These are phyloP conservation scores for Wickerhamiella azyma DNA, from an alignment of 805 yeast species.

Conservation along the genomic window DNA sequence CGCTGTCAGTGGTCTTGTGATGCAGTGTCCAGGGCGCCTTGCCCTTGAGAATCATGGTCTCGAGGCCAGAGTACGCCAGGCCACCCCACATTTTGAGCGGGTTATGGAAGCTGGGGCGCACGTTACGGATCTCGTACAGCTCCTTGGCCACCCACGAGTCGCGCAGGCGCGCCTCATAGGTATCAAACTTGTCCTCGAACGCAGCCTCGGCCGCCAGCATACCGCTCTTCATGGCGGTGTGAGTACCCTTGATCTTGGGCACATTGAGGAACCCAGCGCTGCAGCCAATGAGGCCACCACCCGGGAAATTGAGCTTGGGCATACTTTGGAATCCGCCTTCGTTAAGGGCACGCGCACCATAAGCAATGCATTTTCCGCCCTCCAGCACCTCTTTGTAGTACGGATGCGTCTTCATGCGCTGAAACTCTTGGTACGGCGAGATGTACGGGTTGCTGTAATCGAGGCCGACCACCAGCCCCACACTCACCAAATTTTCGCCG, in stretches of 20 bases:
- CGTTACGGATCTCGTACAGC: constrained; percentile 70
- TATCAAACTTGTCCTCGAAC: constrained; percentile 38
- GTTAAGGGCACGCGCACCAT: constrained; percentile 91
- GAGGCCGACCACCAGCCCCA: constrained; percentile 88
- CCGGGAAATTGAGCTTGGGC: constrained; percentile 85
- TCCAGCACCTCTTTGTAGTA: constrained; percentile 56
- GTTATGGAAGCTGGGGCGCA: constrained; percentile 78
- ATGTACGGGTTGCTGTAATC: constrained; percentile 92
- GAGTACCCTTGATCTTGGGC: constrained; percentile 95
- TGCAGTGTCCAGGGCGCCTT: constrained; percentile 76
- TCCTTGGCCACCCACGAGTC: constrained; percentile 81
- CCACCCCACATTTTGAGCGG: constrained; percentile 75
- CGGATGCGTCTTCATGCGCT: constrained; percentile 85
- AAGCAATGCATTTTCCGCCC: constrained; percentile 86
- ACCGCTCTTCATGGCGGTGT: constrained; percentile 93
- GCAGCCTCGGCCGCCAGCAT: constrained; percentile 86
- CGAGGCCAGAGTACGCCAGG: constrained; percentile 67
- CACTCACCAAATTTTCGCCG: constrained; percentile 81
- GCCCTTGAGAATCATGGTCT: constrained; percentile 68
- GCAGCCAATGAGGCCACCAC: constrained; percentile 91
- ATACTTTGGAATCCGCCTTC: constrained; percentile 95
- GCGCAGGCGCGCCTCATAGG: constrained; percentile 52
- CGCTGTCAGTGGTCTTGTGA: constrained; percentile 58
- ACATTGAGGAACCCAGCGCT: constrained; percentile 96
- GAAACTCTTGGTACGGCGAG: constrained; percentile 93